Conservation (phyloP, 352 stramenopile genomes). For the Pythium aquatile region DNA sequence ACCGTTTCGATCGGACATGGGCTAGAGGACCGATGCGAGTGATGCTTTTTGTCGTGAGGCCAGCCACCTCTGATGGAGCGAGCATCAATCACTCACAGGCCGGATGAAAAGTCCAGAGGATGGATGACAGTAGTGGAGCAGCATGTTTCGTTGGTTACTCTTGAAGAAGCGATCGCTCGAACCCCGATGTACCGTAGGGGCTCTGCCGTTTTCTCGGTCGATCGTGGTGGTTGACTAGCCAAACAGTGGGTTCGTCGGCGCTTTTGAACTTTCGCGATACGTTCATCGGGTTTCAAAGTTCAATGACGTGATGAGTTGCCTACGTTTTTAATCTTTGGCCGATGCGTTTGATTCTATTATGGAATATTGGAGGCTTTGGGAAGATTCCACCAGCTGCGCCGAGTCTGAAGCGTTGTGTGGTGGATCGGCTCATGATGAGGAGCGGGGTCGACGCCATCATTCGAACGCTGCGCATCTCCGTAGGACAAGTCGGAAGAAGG, state of each 20-base stretch:
- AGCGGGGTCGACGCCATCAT: background rate
- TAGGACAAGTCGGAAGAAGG: background rate
- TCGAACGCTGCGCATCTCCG: background rate
- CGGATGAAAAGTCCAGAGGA: too few relatives aligned
- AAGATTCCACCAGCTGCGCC: background rate
- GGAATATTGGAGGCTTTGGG: background rate
- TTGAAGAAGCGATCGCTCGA: too few relatives aligned
- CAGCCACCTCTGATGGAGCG: too few relatives aligned
- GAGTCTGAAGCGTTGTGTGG: background rate
- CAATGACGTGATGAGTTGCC: background rate
- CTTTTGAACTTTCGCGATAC: background rate
- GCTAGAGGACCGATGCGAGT: too few relatives aligned
- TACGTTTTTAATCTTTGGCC: background rate
- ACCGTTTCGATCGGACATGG: too few relatives aligned
- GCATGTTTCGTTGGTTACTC: too few relatives aligned
- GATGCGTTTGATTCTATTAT: background rate
- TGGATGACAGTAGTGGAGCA: too few relatives aligned
- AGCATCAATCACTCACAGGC: too few relatives aligned
- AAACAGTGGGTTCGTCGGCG: background rate
- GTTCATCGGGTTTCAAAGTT: slow-evolving; percentile 8
- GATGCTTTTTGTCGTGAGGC: background rate
- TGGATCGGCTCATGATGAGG: slow-evolving; percentile 12
- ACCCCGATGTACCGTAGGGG: background rate
- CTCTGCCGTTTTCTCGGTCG: background rate
- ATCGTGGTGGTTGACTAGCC: slow-evolving; percentile 1